These are phyloP conservation scores for Penicillium longicatenatum DNA, from an alignment of 495 filamentous ascomycete species.

Conservation along the genomic window DNA sequence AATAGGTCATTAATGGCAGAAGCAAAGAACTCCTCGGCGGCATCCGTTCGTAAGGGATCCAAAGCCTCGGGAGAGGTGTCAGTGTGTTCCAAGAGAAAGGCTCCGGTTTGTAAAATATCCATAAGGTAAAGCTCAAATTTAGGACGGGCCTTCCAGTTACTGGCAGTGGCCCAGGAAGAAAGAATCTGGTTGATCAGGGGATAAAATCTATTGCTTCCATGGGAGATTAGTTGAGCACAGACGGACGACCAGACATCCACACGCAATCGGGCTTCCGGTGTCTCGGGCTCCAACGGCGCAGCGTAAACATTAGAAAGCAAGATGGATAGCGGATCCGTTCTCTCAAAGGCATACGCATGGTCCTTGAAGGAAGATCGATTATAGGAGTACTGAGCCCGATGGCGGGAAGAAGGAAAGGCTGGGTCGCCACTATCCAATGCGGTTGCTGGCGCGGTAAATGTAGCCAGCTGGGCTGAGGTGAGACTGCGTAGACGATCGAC, in stretches of 20 bases:
- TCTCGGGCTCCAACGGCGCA: constrained; percentile 64
- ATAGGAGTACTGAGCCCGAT: constrained; percentile 54
- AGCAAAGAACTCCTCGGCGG: constrained; percentile 88
- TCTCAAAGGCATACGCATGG: constrained; percentile 67
- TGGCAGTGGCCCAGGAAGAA: constrained; percentile 81
- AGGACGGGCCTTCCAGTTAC: constrained; percentile 84
- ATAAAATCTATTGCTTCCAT: constrained; percentile 45
- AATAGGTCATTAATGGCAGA: constrained; percentile 81
- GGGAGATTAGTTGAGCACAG: constrained; percentile 70
- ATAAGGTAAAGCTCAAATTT: constrained; percentile 93
- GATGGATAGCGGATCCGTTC: constrained; percentile 82
- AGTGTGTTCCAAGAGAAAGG: constrained; percentile 85
- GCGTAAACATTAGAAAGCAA: constrained; percentile 89
- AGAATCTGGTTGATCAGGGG: constrained; percentile 54
- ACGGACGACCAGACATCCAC: constrained; percentile 84
- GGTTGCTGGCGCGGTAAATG: constrained; percentile 73
- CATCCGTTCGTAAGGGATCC: constrained; percentile 72
- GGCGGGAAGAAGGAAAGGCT: constrained; percentile 71
- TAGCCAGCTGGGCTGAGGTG: constrained; percentile 69
- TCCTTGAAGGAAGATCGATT: constrained; percentile 54
- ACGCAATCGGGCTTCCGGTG: constrained; percentile 76
- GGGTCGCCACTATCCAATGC: constrained; percentile 78
- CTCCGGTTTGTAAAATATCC: constrained; percentile 88
- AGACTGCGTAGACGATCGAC: constrained; percentile 75
- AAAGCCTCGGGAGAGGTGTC: constrained; percentile 53